Percentiles rank a stretch among this genome's conserved stretches.
Evolutionary conservation across 345 rosid genomes (phyloP).

Genomic region (Rhodomyrtus tomentosa): DNA sequence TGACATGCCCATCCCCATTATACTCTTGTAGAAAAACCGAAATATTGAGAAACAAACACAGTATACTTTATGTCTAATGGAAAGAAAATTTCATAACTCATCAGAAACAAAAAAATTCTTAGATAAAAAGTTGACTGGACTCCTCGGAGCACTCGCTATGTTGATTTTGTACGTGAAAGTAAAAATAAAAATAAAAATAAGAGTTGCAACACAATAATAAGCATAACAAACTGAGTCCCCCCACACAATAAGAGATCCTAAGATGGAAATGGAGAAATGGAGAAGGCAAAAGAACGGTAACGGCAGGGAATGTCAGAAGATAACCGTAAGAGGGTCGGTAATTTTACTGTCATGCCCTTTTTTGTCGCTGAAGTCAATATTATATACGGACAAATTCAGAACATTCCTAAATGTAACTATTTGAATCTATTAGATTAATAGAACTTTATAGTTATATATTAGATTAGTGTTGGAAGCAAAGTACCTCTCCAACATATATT

Average conservation of each 20-base stretch:
- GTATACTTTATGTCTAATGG: neutral
- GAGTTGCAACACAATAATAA: neutral
- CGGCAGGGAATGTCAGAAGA: neutral
- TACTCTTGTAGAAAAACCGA: neutral
- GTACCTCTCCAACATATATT: slow-evolving; percentile 85
- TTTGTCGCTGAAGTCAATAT: neutral
- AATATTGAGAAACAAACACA: neutral
- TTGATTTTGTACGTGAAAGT: neutral
- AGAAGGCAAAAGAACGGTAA: neutral
- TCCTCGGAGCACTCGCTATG: neutral
- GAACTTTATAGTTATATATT: neutral
- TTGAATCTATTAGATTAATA: neutral
- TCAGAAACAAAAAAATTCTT: neutral
- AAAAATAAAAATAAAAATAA: neutral
- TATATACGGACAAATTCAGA: neutral
- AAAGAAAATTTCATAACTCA: neutral
- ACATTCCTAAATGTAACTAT: neutral
- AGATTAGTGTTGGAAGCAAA: neutral
- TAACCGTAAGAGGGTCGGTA: neutral
- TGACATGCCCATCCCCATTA: neutral
- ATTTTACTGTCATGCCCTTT: neutral
- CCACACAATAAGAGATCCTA: neutral
- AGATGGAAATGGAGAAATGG: neutral
- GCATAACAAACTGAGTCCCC: neutral
- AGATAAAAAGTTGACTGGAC: neutral